Base-by-base conservation (phyloP, 106 monocot species). In the Dendrobium catenatum region DNA sequence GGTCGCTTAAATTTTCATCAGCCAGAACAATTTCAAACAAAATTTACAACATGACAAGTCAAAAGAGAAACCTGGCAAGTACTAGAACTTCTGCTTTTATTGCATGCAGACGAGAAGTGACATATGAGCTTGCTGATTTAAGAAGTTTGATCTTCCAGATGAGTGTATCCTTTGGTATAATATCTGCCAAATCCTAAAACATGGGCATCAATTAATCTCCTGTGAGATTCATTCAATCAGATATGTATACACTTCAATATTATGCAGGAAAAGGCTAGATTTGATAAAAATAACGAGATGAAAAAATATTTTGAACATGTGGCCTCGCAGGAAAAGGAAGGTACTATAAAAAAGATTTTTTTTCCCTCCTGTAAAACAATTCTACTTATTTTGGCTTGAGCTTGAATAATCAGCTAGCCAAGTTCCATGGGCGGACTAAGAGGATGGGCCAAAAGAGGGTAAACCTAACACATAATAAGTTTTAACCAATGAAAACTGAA, bases 21-120 rank as follows among this genome's bases (percentile, higher is more conserved):
- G 18, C 11, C 6, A 40, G 24, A 68, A 68, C 73, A 73, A 73
- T 73, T 16, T 18, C 16, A 20, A 72, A 64, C 0, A 9, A 33
- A 40, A 37, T 72, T 40, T 73, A 73, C 41, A 73, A 16, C 15
- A 73, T 15, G 73, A 40, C 16, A 18, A 27, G 9, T 18, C 13
- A 73, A 73, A 42, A 73, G 16, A 67, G 31, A 79, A 78, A 97
- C 97, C 97, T 98, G 79, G 82, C 85, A 77, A 98, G 91, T 9
- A 98, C 31, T 83, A 94, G 76, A 81, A 98, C 97, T 79, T 92
- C 88, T 82, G 97, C 94, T 73, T 86, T 80, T 68, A 98, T 84
- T 51, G 94, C 91, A 92, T 94, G 93, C 43, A 98, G 85, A n/a
- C 97, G 90, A 79, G 97, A 94, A 79, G 94, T 98, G 24, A 88